A percentile compares a stretch with the other conserved stretches of the same genome.
phyloP scores from a whole-genome alignment of 1,139 yeast genomes.

The Candida freyschussii region DNA sequence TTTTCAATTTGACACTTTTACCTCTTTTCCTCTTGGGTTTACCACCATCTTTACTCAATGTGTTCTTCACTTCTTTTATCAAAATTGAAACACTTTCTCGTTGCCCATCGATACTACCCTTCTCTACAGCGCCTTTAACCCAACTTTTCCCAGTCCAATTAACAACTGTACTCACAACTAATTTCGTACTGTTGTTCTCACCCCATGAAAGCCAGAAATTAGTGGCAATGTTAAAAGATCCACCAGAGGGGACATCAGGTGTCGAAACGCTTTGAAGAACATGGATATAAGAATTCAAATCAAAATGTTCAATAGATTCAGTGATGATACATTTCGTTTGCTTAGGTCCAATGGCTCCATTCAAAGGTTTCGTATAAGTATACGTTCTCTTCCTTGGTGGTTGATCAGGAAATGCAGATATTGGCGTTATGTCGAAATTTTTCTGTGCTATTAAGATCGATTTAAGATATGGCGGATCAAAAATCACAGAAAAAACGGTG shows the following conservation, averaged over 20 bases:
- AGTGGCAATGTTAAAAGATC: conserved; percentile 70
- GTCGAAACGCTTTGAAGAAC: conserved; percentile 69
- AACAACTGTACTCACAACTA: conserved; percentile 61
- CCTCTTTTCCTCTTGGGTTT: conserved; percentile 29
- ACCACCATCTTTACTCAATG: conserved; percentile 26
- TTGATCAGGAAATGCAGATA: conserved; percentile 42
- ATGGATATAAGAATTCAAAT: conserved; percentile 50
- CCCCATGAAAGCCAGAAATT: conserved; percentile 74
- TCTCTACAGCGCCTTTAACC: conserved; percentile 88
- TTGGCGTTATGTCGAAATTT: conserved; percentile 60
- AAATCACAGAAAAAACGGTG: conserved; percentile 60
- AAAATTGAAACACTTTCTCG: conserved; percentile 59
- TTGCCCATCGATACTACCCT: conserved; percentile 90
- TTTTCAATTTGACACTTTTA: conserved; percentile 10
- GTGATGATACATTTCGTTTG: conserved; percentile 80
- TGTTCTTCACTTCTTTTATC: conserved; percentile 52
- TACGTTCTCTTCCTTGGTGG: conserved; percentile 49
- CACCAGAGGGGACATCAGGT: conserved; percentile 96
- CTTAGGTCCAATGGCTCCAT: conserved; percentile 88
- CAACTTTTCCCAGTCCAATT: conserved; percentile 95
- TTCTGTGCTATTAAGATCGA: conserved; percentile 61
- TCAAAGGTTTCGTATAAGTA: conserved; percentile 73
- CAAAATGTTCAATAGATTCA: conserved; percentile 64
- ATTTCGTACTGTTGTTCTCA: conserved; percentile 56
- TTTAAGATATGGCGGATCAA: conserved; percentile 57